A percentile compares a stretch with the other conserved stretches of the same genome.
phyloP scores from a whole-genome alignment of 176 grass and related monocot genomes.

The Cenchrus americanus region DNA sequence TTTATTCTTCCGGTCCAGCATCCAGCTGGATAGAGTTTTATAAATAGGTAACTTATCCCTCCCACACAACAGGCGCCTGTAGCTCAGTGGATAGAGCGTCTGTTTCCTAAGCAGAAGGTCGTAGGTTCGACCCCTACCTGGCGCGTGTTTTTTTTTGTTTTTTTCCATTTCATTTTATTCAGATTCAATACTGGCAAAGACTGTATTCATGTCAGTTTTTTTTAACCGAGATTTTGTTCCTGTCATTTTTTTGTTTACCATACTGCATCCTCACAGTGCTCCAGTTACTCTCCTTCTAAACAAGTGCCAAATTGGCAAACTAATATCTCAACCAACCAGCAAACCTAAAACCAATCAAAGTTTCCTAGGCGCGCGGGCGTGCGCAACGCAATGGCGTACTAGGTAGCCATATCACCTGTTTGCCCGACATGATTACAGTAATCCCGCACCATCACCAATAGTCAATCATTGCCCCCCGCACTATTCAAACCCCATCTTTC shows the following conservation, averaged over 20 bases:
- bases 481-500: not conserved
- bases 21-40: not conserved
- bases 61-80: conserved; percentile 29
- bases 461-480: conserved; percentile 29
- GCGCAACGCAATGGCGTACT: not conserved
- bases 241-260: not conserved
- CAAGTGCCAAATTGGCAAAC: too few species aligned
- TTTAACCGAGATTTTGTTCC: not conserved
- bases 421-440: conserved; percentile 50
- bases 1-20: not conserved
- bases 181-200: not conserved
- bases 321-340: not conserved
- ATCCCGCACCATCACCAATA: not conserved
- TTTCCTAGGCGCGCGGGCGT: not conserved
- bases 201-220: not conserved
- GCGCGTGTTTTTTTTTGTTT: conserved; percentile 16
- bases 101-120: conserved; percentile 92
- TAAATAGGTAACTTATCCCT: fast-evolving
- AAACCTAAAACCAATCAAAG: not conserved
- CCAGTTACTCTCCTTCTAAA: not conserved
- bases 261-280: not conserved
- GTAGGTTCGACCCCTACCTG: conserved; percentile 88
- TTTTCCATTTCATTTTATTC: not conserved
- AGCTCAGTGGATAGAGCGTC: conserved; percentile 93
- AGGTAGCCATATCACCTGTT: conserved; percentile 35